A percentile compares a stretch with the other conserved stretches of the same genome.
phyloP scores from a whole-genome alignment of 164 flowering plant species.

The Magnolia sinica region DNA sequence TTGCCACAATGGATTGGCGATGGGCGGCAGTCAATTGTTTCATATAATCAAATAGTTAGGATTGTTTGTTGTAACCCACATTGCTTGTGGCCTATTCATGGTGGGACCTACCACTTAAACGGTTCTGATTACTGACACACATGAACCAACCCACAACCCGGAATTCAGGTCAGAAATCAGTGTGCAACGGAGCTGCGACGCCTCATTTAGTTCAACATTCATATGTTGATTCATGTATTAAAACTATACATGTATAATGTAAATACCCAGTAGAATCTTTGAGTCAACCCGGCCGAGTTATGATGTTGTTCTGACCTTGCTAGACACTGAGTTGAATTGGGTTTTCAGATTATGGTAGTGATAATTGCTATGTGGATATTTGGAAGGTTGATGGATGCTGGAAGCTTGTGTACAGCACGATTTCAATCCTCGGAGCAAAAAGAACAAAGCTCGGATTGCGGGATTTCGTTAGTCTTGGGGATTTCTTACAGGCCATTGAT shows the following conservation, averaged over 20 bases:
- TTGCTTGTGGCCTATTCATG: too few species aligned
- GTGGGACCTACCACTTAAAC: too few species aligned
- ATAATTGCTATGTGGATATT: not conserved
- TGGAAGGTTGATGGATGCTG: slow-evolving; percentile 73
- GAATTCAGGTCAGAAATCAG: not conserved
- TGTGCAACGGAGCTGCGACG: not conserved
- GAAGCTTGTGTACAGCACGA: slow-evolving; percentile 87
- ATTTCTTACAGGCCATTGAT: slow-evolving; percentile 69
- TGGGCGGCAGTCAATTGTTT: too few species aligned
- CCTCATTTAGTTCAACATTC: not conserved
- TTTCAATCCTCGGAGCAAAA: slow-evolving; percentile 79
- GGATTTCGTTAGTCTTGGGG: slow-evolving; percentile 77
- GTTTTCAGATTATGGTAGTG: not conserved
- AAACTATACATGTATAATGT: not conserved
- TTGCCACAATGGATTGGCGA: too few species aligned
- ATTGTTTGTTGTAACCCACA: too few species aligned
- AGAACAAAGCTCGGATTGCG: slow-evolving; percentile 94
- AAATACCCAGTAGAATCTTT: not conserved
- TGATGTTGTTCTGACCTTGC: not conserved
- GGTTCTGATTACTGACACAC: too few species aligned
- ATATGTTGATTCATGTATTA: not conserved
- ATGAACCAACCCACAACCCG: too few species aligned
- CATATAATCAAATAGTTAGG: too few species aligned
- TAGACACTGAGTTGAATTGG: not conserved
- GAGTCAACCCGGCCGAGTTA: not conserved